Base-by-base conservation (phyloP, 169 alveolate genomes). In the Plasmodium sp. region DNA sequence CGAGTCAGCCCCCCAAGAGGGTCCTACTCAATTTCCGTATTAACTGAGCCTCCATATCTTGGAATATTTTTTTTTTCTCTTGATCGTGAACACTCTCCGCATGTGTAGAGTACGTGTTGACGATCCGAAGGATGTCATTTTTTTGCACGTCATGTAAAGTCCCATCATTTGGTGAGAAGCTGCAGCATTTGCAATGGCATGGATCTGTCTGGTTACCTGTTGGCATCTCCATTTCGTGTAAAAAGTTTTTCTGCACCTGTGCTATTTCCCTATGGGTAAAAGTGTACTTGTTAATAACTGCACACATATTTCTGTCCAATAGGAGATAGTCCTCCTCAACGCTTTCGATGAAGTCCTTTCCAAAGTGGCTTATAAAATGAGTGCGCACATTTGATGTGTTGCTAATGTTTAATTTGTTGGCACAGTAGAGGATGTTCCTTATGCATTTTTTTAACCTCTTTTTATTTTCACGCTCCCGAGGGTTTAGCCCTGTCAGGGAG, bases 401-500 rank as follows among this genome's bases (percentile, higher is more conserved):
- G n/a, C 84, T 75, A 36, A 85, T 85, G 41, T 48, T 73, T 75
- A 85, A 43, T 75, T 85, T 85, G 71, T 85, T 67, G 10, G 93
- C 36, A 85, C 93, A 62, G 45, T 85, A 85, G 7, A 85, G 45
- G 14, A 85, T 85, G 80, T 85, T 85, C 27, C 93, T 33, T 51
- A 85, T 73, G 36, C 93, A 85, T 51, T 56, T 85, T 36, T 51
- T 85, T 34, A 54, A n/a, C 81, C 58, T 73, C 6, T 67, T 36
- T 22, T 41, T 83, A 54, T 75, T 27, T 51, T 85, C 81, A 2
- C 31, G 54, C 58, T 51, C 27, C 14, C 1, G 48, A n/a, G 12
- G 12, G 41, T 43, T 75, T 10, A 85, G 41, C 22, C 67, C 36
- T 31, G 39, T n/a, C 36, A 75, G 34, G n/a, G 58, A 75, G 16